A percentile compares a stretch with the other conserved stretches of the same genome.
These are phyloP conservation scores for Globisporangium perplexum DNA, from an alignment of 352 stramenopile species.

Conservation along the genomic window DNA sequence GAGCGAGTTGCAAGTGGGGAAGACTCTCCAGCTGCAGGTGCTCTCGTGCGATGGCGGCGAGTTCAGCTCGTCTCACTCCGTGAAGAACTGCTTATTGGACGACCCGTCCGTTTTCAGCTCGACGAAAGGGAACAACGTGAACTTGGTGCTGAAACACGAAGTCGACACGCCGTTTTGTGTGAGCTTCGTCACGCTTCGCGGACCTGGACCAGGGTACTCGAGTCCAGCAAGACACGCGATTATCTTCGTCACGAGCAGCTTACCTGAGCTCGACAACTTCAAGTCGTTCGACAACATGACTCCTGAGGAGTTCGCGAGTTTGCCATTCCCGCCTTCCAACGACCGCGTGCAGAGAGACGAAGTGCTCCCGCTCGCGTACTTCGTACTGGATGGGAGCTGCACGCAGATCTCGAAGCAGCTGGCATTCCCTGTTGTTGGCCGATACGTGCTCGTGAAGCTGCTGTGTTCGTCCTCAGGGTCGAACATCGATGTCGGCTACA, in stretches of 20 bases:
- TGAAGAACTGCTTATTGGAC: conserved; percentile 69
- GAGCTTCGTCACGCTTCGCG: conserved; percentile 65
- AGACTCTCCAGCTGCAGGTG: conserved; percentile 61
- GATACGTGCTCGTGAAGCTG: conserved; percentile 79
- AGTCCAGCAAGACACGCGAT: conserved; percentile 56
- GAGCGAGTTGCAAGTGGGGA: conserved; percentile 69
- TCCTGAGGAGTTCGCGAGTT: conserved; percentile 65
- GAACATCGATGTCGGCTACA: conserved; percentile 85
- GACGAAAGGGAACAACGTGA: conserved; percentile 60
- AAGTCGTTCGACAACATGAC: conserved; percentile 64
- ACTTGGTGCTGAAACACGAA: conserved; percentile 75
- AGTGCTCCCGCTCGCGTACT: conserved; percentile 60
- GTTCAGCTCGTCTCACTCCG: conserved; percentile 64
- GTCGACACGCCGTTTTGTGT: conserved; percentile 77
- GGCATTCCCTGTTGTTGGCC: conserved; percentile 50
- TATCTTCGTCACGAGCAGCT: conserved; percentile 67
- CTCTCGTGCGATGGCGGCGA: conserved; percentile 72
- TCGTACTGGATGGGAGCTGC: conserved; percentile 73
- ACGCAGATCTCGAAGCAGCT: conserved; percentile 76
- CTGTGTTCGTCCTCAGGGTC: conserved; percentile 49
- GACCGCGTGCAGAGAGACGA: conserved; percentile 51
- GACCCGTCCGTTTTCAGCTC: conserved; percentile 83
- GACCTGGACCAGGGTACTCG: conserved; percentile 73
- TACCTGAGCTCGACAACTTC: conserved; percentile 42
- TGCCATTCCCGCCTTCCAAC: conserved; percentile 60